Evolutionary conservation across 2,329 filamentous ascomycete genomes (phyloP).

Genomic region (Fusarium sp.): DNA sequence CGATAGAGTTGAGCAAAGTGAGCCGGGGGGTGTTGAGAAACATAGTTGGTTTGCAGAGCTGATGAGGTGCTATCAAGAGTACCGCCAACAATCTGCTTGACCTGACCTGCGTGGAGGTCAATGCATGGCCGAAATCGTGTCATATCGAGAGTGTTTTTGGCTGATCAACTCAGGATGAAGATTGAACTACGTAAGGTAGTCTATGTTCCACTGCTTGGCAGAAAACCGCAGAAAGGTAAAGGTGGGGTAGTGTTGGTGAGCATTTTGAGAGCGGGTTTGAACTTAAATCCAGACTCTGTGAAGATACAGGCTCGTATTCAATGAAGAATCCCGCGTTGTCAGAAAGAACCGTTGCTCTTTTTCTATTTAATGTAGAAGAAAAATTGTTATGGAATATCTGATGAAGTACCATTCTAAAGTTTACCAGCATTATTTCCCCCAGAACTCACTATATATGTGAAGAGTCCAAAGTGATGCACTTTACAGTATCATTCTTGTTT

Average conservation of each 20-base stretch:
- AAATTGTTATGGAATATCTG: too few species aligned
- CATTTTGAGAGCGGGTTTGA: too few species aligned
- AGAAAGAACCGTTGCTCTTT: too few species aligned
- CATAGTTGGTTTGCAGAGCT: conserved; percentile 89
- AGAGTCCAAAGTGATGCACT: too few species aligned
- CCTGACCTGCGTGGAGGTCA: conserved; percentile 95
- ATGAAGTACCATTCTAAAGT: too few species aligned
- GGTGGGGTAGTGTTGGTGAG: conserved; percentile 28
- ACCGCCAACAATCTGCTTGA: conserved; percentile 98
- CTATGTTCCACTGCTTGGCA: conserved; percentile 15
- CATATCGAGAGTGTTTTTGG: conserved; percentile 66
- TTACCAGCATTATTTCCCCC: too few species aligned
- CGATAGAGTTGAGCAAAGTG: conserved; percentile 88
- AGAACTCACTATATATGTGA: too few species aligned
- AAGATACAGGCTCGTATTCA: too few species aligned
- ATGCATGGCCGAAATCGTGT: conserved; percentile 96
- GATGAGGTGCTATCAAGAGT: conserved; percentile 79
- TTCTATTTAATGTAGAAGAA: too few species aligned
- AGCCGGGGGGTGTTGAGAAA: conserved; percentile 84
- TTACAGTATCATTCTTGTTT: too few species aligned
- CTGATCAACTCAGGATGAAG: conserved; percentile 12
- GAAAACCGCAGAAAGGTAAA: conserved; percentile 39
- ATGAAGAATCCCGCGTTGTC: too few species aligned
- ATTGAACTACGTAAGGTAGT: conserved; percentile 9
- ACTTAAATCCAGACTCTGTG: too few species aligned